A percentile compares a stretch with the other conserved stretches of the same genome.
Conservation (phyloP, 73 alveolate species). For the Durusdinium trenchii region DNA sequence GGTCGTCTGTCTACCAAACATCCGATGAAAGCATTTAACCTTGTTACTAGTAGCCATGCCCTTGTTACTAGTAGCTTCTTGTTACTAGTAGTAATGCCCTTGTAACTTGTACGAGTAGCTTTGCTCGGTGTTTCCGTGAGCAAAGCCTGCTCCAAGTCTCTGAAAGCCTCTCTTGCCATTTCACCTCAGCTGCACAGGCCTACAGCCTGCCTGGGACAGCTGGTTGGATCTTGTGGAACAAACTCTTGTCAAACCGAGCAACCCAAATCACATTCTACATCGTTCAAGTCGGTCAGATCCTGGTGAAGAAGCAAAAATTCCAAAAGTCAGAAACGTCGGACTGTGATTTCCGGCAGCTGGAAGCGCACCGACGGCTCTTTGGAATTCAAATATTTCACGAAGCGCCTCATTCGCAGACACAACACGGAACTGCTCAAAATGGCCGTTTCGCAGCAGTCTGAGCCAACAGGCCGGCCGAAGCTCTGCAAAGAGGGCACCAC, state of each 20-base stretch:
- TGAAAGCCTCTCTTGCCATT: not conserved
- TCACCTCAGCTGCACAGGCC: slow-evolving; percentile 10
- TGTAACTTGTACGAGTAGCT: too few species aligned
- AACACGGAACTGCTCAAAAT: not conserved
- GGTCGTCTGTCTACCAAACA: too few species aligned
- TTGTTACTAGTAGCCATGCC: too few species aligned
- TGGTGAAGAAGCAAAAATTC: not conserved
- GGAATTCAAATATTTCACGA: not conserved
- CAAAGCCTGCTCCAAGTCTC: not conserved
- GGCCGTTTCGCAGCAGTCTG: not conserved
- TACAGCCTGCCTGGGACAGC: too few species aligned
- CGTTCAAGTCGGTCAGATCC: slow-evolving; percentile 16
- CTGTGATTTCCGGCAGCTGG: not conserved
- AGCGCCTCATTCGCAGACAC: not conserved
- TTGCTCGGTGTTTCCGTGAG: too few species aligned
- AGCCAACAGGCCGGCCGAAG: not conserved
- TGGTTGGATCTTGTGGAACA: not conserved
- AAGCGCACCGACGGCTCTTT: slow-evolving; percentile 33
- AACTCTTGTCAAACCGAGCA: not conserved
- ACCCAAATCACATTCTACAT: slow-evolving; percentile 9
- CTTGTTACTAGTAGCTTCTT: too few species aligned
- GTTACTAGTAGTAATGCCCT: too few species aligned
- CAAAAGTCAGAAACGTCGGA: not conserved
- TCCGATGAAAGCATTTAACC: too few species aligned
- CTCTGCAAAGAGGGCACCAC: not conserved